phyloP scores from a whole-genome alignment of 2,329 filamentous ascomycete species.

The Diplodia scrobiculata region DNA sequence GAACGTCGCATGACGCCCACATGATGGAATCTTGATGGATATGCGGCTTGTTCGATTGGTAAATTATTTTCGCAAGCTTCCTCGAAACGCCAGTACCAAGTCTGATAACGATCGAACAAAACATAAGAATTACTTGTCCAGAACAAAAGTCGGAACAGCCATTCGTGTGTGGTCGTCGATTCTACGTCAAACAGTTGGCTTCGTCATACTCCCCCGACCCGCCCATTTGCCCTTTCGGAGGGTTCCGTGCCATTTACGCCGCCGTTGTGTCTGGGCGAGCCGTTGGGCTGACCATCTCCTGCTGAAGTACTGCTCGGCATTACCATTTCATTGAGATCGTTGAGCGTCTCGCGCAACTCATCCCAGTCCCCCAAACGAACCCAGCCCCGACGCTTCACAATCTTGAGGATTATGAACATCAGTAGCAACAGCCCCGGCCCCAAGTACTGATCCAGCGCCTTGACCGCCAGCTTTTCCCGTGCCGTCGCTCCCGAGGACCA shows the following conservation, averaged over 20 bases:
- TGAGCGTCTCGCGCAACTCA: slow-evolving; percentile 1
- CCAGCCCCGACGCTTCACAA: slow-evolving; percentile 1
- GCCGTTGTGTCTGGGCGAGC: not conserved
- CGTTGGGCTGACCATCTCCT: not conserved
- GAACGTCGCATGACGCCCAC: too few relatives aligned
- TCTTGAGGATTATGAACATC: not conserved
- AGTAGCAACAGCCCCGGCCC: not conserved
- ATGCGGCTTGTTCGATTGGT: too few relatives aligned
- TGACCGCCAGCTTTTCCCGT: not conserved
- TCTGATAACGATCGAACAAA: too few relatives aligned
- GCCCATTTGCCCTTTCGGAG: not conserved
- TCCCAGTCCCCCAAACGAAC: slow-evolving; percentile 1
- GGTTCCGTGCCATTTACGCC: not conserved
- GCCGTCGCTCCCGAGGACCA: not conserved
- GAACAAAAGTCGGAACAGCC: too few relatives aligned
- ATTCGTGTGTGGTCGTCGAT: too few relatives aligned
- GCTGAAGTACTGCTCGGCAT: not conserved
- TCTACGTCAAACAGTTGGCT: too few relatives aligned
- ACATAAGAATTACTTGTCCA: too few relatives aligned
- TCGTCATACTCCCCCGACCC: too few relatives aligned
- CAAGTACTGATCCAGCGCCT: slow-evolving; percentile 9
- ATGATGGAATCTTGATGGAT: too few relatives aligned
- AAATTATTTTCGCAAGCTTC: too few relatives aligned
- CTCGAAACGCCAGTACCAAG: too few relatives aligned
- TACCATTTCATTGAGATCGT: not conserved